Base-by-base conservation (phyloP, 2,329 filamentous ascomycete genomes). In the Apiospora malaysiana region DNA sequence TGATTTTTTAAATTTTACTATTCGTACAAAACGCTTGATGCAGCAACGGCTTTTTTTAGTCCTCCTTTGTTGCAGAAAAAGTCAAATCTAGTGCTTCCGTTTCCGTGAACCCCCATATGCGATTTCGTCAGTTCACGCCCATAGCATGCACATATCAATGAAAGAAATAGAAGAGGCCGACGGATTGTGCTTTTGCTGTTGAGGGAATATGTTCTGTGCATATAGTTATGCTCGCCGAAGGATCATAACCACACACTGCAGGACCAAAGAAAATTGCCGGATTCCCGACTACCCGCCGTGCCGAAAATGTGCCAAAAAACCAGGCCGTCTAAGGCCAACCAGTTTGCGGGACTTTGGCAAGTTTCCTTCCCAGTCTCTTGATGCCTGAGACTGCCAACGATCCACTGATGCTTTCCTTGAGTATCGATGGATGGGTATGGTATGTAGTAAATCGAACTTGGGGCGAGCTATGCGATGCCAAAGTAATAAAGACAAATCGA, bases 31-130 rank as follows among this genome's bases (percentile, higher is more conserved):
- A 68, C 46, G 45, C 45, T 51, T 27, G 1, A 51, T 68, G 46
- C 67, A 23, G 65, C 40, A 67, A 45, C 65, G 65, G 23, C 65
- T 46, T 46, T 75, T 76, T 77, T 77, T 45, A 45, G 73, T 68
- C 73, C 73, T 70, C 66, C 27, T n/a, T 66, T 65, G 43, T 69
- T 47, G 68, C 59, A 40, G n/a, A 45, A 65, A 68, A 71, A 47
- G 49, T 66, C 46, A 70, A 70, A 69, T 72, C 71, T 72, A 72
- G 71, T 70, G 71, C 67, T 51, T 68, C 71, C 67, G n/a, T 66
- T 66, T 68, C 69, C 67, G 18, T 72, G 45, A 45, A 27, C 42
- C 27, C 51, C 65, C 47, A 42, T 66, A 72, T 70, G 71, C 69
- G 68, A 70, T 67, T 25, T 51, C 23, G 18, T 56, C 23, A 68